These are phyloP conservation scores for Cladosporium cucumerinum DNA, from an alignment of 2,329 filamentous ascomycete genomes.

Conservation along the genomic window DNA sequence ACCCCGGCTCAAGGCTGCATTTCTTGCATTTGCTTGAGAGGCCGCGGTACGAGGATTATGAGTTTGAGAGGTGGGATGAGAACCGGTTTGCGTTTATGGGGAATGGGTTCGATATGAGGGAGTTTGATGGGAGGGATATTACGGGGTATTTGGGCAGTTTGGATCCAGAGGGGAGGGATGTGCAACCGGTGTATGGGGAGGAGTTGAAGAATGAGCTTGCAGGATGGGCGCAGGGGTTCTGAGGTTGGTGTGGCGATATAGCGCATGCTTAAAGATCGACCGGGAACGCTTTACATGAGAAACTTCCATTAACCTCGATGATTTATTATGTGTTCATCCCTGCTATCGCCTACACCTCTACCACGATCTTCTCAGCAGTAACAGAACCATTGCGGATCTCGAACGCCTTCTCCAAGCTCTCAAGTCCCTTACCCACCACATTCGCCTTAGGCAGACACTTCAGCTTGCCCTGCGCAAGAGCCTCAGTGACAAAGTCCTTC, in stretches of 20 bases:
- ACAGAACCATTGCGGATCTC: conserved; percentile 1
- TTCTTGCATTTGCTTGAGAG: conserved; percentile 39
- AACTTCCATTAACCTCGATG: too few relatives aligned
- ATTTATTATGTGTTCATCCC: too few relatives aligned
- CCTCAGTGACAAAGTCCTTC: conserved; percentile 3
- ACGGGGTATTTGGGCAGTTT: conserved; percentile 44
- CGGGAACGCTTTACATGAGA: too few relatives aligned
- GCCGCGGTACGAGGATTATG: conserved; percentile 42
- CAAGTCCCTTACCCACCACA: conserved; percentile 6
- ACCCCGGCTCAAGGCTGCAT: conserved; percentile 38
- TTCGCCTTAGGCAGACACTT: conserved; percentile 8
- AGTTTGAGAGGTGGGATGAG: conserved; percentile 40
- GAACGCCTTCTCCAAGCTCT: neutral
- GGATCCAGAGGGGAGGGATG: conserved; percentile 38
- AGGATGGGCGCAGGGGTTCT: conserved; percentile 31
- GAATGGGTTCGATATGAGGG: conserved; percentile 45
- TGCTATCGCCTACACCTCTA: neutral
- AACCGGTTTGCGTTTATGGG: conserved; percentile 44
- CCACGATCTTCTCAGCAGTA: conserved; percentile 10
- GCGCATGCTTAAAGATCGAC: too few relatives aligned
- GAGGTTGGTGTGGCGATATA: neutral
- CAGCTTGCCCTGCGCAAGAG: conserved; percentile 2
- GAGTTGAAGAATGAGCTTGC: conserved; percentile 39
- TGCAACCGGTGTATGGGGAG: conserved; percentile 42
- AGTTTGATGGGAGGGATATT: conserved; percentile 47